These are phyloP conservation scores for Tetradesmus lagerheimii DNA, from an alignment of 139 green algal genomes.

Conservation along the genomic window DNA sequence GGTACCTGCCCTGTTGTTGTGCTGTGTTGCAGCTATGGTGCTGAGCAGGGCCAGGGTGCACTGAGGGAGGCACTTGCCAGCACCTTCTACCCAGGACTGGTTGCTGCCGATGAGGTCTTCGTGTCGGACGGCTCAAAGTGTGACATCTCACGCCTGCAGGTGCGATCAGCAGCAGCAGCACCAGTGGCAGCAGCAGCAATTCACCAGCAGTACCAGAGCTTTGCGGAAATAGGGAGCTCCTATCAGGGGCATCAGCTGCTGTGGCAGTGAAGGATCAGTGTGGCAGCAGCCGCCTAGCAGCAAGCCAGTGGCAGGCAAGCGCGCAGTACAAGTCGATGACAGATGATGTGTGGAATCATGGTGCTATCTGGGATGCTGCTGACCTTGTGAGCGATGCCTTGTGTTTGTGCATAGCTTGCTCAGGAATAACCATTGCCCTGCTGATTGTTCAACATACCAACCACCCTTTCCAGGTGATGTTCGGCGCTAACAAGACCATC, in stretches of 20 bases:
- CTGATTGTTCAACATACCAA: slow-evolving; percentile 83
- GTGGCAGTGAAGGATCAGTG: too few relatives aligned
- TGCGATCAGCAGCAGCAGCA: slow-evolving; percentile 49
- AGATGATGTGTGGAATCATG: too few relatives aligned
- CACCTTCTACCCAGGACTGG: slow-evolving; percentile 86
- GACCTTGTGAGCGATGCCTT: neutral
- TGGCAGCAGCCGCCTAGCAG: neutral
- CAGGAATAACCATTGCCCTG: neutral
- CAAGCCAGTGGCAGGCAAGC: too few relatives aligned
- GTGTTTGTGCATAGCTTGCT: too few relatives aligned
- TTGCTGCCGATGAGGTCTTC: slow-evolving; percentile 92
- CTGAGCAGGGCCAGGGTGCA: slow-evolving; percentile 90
- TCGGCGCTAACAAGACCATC: slow-evolving; percentile 62
- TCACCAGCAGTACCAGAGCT: neutral
- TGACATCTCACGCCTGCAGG: slow-evolving; percentile 97
- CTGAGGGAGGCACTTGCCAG: slow-evolving; percentile 87
- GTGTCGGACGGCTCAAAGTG: slow-evolving; percentile 99
- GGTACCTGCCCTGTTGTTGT: neutral
- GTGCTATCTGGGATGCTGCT: neutral
- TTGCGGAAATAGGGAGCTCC: neutral
- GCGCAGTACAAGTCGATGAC: too few relatives aligned
- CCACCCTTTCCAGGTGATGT: slow-evolving; percentile 88
- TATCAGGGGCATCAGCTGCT: neutral
- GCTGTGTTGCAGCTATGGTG: slow-evolving; percentile 85
- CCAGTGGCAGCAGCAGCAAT: neutral